These are phyloP conservation scores for Rhodotorula sp. DNA, from an alignment of 1,284 basidiomycete species.

Conservation along the genomic window DNA sequence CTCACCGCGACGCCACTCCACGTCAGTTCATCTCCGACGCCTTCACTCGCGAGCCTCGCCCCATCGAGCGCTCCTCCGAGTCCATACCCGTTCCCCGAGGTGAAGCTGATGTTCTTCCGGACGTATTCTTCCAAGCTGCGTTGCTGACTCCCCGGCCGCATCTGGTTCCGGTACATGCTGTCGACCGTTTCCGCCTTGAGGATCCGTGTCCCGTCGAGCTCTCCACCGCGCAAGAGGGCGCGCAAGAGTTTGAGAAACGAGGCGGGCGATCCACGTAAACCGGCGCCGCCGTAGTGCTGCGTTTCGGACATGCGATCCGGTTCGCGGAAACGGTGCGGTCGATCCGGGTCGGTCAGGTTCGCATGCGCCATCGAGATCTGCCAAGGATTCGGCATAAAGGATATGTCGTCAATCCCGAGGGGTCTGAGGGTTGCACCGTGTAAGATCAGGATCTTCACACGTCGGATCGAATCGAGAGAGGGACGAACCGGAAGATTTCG, in stretches of 20 bases:
- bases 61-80: constrained; percentile 7
- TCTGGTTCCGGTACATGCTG: constrained; percentile 21
- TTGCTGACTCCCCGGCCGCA: neutral
- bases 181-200: constrained; percentile 26
- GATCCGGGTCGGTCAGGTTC: neutral
- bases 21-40: neutral
- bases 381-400: neutral
- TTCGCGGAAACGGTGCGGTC: neutral
- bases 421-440: constrained; percentile 8
- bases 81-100: neutral
- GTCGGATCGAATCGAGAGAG: neutral
- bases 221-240: constrained; percentile 20
- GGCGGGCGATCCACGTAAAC: constrained; percentile 12
- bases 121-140: neutral
- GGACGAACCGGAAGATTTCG: constrained; percentile 26
- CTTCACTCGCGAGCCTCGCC: neutral
- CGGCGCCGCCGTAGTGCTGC: constrained; percentile 25
- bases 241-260: constrained; percentile 32
- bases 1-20: constrained; percentile 20
- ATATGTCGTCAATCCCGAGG: constrained; percentile 31
- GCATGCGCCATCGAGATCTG: constrained; percentile 14
- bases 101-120: neutral
- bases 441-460: neutral
- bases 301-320: neutral
- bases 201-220: constrained; percentile 11